Percentiles rank a stretch among this genome's conserved stretches.
phyloP scores from a whole-genome alignment of 495 filamentous ascomycete species.

The Aspergillus asperescens region DNA sequence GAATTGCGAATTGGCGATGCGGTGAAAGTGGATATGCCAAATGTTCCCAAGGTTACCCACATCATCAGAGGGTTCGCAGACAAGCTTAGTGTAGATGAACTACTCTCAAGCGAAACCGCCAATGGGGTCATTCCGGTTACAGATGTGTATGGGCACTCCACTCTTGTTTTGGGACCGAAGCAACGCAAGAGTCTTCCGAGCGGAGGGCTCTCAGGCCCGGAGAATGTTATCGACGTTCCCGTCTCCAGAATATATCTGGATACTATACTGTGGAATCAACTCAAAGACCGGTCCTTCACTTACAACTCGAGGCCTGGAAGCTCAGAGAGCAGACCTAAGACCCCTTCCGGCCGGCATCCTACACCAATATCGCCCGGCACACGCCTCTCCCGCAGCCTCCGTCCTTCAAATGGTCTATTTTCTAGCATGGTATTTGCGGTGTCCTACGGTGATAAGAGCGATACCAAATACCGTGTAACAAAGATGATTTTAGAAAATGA shows the following conservation, averaged over 20 bases:
- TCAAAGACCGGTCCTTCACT: constrained; percentile 42
- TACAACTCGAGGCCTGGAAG: constrained; percentile 21
- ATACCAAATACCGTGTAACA: constrained; percentile 46
- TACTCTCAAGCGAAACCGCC: constrained; percentile 21
- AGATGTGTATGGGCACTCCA: constrained; percentile 44
- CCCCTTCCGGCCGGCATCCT: constrained; percentile 38
- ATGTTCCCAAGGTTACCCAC: constrained; percentile 43
- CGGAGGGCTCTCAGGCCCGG: constrained; percentile 24
- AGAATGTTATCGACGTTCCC: constrained; percentile 39
- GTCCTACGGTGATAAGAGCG: constrained; percentile 57
- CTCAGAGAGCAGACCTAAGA: constrained; percentile 28
- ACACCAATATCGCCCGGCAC: constrained; percentile 41
- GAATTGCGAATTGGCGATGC: constrained; percentile 45
- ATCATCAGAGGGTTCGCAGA: constrained; percentile 42
- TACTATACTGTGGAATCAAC: constrained; percentile 44
- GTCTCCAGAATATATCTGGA: constrained; percentile 46
- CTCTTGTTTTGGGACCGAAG: constrained; percentile 41
- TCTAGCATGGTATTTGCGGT: constrained; percentile 76
- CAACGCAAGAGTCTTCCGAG: constrained; percentile 43
- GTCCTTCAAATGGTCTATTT: constrained; percentile 49
- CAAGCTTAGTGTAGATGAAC: constrained; percentile 33
- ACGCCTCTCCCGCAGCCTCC: constrained; percentile 35
- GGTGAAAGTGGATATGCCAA: constrained; percentile 48
- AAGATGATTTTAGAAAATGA: constrained; percentile 56
- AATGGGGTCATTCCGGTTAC: constrained; percentile 34